Evolutionary conservation across 495 filamentous ascomycete genomes (phyloP).

Genomic region (Cenococcum geophilum): DNA sequence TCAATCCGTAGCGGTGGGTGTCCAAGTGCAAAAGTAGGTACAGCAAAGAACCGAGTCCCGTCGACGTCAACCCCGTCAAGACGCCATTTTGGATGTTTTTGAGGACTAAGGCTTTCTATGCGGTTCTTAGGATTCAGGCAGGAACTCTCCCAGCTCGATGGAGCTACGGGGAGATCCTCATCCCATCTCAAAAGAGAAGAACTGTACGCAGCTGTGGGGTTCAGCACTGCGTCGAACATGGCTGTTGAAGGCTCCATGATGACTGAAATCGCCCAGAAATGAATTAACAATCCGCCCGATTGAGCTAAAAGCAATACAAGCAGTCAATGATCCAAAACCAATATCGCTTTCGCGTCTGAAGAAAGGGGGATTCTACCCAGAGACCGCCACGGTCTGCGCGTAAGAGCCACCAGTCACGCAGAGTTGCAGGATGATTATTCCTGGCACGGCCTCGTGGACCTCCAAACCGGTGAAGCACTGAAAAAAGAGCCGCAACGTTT

Average conservation of each 20-base stretch:
- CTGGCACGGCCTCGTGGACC: too few relatives aligned
- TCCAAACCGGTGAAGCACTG: too few relatives aligned
- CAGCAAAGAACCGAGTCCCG: constrained; percentile 20
- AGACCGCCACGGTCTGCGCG: too few relatives aligned
- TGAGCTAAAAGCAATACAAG: too few relatives aligned
- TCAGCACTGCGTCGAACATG: constrained; percentile 14
- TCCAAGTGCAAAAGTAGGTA: constrained; percentile 18
- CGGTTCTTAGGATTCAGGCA: constrained; percentile 24
- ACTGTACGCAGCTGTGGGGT: constrained; percentile 14
- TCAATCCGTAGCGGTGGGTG: constrained; percentile 19
- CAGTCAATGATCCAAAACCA: too few relatives aligned
- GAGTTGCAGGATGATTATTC: too few relatives aligned
- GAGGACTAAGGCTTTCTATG: constrained; percentile 15
- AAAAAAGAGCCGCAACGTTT: too few relatives aligned
- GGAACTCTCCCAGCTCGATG: constrained; percentile 10
- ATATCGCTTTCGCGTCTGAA: too few relatives aligned
- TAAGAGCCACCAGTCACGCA: too few relatives aligned
- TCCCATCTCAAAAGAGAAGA: not conserved
- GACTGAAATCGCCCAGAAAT: too few relatives aligned
- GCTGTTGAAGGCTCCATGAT: constrained; percentile 17
- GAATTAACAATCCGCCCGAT: too few relatives aligned
- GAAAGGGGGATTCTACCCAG: too few relatives aligned
- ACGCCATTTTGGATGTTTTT: constrained; percentile 3
- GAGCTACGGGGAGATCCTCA: not conserved
- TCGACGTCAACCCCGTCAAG: constrained; percentile 17